These are phyloP conservation scores for Aspergillus sclerotiicarbonarius DNA, from an alignment of 495 filamentous ascomycete genomes.

Conservation along the genomic window DNA sequence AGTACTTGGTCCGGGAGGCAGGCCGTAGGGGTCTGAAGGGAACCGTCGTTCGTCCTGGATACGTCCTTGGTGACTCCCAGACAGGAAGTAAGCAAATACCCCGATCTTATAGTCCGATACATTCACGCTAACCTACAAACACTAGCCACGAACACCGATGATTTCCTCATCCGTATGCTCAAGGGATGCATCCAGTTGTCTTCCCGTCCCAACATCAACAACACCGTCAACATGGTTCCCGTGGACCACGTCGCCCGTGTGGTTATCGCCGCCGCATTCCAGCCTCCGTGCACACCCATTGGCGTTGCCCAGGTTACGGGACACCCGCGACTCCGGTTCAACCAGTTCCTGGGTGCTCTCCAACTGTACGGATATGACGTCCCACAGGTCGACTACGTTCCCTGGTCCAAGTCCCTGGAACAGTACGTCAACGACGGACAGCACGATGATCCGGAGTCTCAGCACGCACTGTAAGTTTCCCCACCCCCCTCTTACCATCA, in stretches of 20 bases:
- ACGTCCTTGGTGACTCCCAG: slow-evolving; percentile 72
- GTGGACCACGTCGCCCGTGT: slow-evolving; percentile 80
- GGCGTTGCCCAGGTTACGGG: slow-evolving; percentile 75
- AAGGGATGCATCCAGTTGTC: slow-evolving; percentile 86
- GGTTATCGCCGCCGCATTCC: slow-evolving; percentile 69
- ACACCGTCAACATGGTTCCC: slow-evolving; percentile 89
- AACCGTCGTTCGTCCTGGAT: slow-evolving; percentile 79
- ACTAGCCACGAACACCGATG: slow-evolving; percentile 80
- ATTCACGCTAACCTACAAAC: slow-evolving; percentile 71
- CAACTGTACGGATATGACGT: slow-evolving; percentile 75
- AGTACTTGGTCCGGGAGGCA: slow-evolving; percentile 79
- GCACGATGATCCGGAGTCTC: slow-evolving; percentile 55
- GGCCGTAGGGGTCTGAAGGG: slow-evolving; percentile 73
- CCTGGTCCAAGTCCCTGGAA: slow-evolving; percentile 53
- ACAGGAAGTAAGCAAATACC: slow-evolving; percentile 49
- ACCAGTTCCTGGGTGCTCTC: slow-evolving; percentile 69
- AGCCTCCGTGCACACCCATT: slow-evolving; percentile 51
- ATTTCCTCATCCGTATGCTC: slow-evolving; percentile 85
- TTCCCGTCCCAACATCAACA: slow-evolving; percentile 71
- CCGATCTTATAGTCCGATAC: slow-evolving; percentile 50
- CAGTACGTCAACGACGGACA: slow-evolving; percentile 61
- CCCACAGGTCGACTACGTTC: slow-evolving; percentile 63
- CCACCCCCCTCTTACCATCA: background rate
- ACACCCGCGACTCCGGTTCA: slow-evolving; percentile 77
- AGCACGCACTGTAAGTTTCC: slow-evolving; percentile 59